A percentile compares a stretch with the other conserved stretches of the same genome.
phyloP scores from a whole-genome alignment of 495 filamentous ascomycete species.

The Cairneyella variabilis region DNA sequence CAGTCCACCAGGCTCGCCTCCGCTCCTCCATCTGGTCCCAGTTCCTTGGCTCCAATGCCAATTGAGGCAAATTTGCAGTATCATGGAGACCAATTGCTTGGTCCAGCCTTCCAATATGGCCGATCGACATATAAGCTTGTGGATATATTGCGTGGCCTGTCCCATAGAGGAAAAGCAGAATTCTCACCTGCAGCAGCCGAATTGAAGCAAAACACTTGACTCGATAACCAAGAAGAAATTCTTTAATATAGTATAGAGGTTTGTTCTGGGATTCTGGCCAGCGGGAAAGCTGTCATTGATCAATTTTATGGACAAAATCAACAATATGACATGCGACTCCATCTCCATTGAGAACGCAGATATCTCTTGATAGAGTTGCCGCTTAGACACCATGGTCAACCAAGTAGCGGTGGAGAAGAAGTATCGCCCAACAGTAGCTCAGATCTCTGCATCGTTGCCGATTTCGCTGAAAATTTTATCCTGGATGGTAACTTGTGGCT shows the following conservation, averaged over 20 bases:
- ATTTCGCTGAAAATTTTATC: background rate
- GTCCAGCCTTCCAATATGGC: background rate
- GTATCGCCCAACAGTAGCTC: background rate
- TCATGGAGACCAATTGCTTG: background rate
- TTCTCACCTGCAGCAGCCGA: background rate
- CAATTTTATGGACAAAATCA: background rate
- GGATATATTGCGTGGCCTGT: slow-evolving; percentile 1
- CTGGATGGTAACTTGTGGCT: background rate
- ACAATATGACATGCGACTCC: background rate
- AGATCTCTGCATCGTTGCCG: background rate
- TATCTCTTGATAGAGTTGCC: background rate
- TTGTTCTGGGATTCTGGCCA: background rate
- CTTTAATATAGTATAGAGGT: background rate
- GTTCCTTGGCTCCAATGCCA: background rate
- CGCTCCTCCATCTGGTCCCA: background rate
- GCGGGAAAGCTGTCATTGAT: background rate
- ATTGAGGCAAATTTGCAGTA: background rate
- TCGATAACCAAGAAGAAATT: background rate
- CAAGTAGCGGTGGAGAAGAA: background rate
- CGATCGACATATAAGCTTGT: background rate
- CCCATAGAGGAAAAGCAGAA: background rate
- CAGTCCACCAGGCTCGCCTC: background rate
- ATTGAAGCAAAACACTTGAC: background rate
- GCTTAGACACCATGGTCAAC: background rate
- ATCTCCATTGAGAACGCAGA: background rate